Evolutionary conservation across 192 early-diverging fungal genomes (phyloP), one percentile per base, ranked within the genome.

Genomic region (Coemansia furcata): DNA sequence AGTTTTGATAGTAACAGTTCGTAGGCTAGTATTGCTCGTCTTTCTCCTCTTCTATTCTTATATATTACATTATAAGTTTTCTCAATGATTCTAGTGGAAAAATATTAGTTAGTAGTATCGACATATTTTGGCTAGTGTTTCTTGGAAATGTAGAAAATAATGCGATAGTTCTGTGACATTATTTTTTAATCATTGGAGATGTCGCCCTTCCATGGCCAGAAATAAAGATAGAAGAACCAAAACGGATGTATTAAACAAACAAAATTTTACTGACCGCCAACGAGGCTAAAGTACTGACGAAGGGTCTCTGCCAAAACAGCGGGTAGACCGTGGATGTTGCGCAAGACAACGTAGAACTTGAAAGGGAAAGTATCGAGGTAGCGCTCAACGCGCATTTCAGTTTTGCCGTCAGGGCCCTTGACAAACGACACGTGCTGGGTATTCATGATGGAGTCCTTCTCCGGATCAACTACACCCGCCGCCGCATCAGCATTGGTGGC

Each of bases 301-400:
- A 99, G 85, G n/a, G 94, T 92, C 77, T 98, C 96, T 15, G 94
- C 84, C 52, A 99, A 82, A 6, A 94, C 94, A 62, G 90, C 88
- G 1, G 97, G 94, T 52, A 99, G 82, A 29, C 86, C 84, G 67
- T 93, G 89, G 72, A 98, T 91, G 73, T 98, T 89, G 67, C 89
- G 89, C 62, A 98, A 74, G 19, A 98, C 89, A 46, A 98, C 89
- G 73, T 94, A 99, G 84, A 96, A 97, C 71, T 97, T 91, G 85
- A 99, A 99, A 30, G 97, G 96, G 89, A 99, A 99, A 11, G 92
- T 94, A 50, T 97, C 94, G 66, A 99, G 86, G 76, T 98, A 99
- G 50, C 89, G 78, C 38, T 86, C 87, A 81, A 95, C 87, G 68
- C 89, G 69, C 68, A 97, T 73, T 46, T 83, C 85, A 54, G 85